Percentiles rank a stretch among this genome's conserved stretches.
Conservation (phyloP, 202 grass and related monocot species). For the Zizania palustris region DNA sequence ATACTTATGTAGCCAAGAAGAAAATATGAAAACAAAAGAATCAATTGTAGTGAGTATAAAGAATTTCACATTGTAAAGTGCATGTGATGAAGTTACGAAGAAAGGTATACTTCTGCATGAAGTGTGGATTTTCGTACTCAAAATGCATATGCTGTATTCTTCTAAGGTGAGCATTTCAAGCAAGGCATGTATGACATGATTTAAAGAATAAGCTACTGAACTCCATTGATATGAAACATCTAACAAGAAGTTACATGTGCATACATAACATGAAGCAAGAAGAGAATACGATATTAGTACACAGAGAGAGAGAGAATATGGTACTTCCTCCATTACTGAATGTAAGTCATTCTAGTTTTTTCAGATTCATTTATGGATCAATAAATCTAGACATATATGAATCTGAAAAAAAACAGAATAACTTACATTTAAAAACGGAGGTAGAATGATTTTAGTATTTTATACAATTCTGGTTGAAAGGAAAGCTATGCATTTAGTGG, state of each 20-base stretch:
- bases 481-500: constrained; percentile 13
- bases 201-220: background rate
- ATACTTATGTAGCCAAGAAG: constrained; percentile 22
- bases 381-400: no score
- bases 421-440: no score
- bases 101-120: background rate
- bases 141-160: background rate
- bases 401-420: no score
- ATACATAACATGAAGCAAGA: constrained; percentile 27
- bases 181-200: constrained; percentile 22
- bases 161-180: constrained; percentile 3
- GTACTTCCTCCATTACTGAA: no score
- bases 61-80: background rate
- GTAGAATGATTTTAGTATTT: no score
- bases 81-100: constrained; percentile 4
- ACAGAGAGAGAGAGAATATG: background rate
- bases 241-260: constrained; percentile 28
- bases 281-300: background rate
- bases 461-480: constrained; percentile 19
- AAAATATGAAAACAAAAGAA: constrained; percentile 30
- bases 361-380: no score
- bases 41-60: background rate
- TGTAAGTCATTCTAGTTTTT: no score
- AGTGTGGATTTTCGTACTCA: constrained; percentile 12
- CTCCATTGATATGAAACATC: constrained; percentile 11